Evolutionary conservation across 2,329 filamentous ascomycete species (phyloP).

Genomic region (Xylariaceae sp.): DNA sequence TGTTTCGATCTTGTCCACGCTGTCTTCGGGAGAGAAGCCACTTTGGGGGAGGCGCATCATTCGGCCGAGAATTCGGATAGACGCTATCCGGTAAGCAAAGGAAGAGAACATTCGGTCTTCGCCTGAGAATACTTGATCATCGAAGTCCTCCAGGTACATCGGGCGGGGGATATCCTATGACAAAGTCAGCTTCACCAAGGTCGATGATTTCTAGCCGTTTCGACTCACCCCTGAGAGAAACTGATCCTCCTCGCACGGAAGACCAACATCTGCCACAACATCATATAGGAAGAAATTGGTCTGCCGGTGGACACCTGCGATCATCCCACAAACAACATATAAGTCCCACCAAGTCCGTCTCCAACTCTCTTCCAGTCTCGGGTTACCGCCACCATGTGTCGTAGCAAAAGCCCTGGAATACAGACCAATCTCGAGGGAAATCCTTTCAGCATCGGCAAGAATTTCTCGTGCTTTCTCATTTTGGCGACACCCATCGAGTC

Average conservation of each 20-base stretch:
- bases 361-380: conserved; percentile 75
- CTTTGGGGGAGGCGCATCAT: conserved; percentile 60
- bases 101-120: conserved; percentile 73
- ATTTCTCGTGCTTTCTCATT: conserved; percentile 64
- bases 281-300: conserved; percentile 68
- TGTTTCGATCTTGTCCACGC: conserved; percentile 47
- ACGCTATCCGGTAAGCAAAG: conserved; percentile 79
- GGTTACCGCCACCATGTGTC: conserved; percentile 58
- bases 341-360: conserved; percentile 87
- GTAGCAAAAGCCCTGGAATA: conserved; percentile 65
- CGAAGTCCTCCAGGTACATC: conserved; percentile 68
- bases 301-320: conserved; percentile 72
- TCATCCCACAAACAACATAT: conserved; percentile 78
- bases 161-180: conserved; percentile 53
- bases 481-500: conserved; percentile 71
- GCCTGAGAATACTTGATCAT: conserved; percentile 68
- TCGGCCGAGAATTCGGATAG: conserved; percentile 71
- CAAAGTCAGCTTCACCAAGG: neutral
- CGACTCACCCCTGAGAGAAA: conserved; percentile 55
- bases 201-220: neutral
- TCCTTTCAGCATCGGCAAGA: conserved; percentile 62
- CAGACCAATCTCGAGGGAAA: conserved; percentile 74
- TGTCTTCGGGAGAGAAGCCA: conserved; percentile 51
- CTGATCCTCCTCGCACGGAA: conserved; percentile 81
- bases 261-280: conserved; percentile 61